Percentiles rank a stretch among this genome's conserved stretches.
Evolutionary conservation across 2,329 filamentous ascomycete species (phyloP).

Genomic region (Sporothrix schenckii): DNA sequence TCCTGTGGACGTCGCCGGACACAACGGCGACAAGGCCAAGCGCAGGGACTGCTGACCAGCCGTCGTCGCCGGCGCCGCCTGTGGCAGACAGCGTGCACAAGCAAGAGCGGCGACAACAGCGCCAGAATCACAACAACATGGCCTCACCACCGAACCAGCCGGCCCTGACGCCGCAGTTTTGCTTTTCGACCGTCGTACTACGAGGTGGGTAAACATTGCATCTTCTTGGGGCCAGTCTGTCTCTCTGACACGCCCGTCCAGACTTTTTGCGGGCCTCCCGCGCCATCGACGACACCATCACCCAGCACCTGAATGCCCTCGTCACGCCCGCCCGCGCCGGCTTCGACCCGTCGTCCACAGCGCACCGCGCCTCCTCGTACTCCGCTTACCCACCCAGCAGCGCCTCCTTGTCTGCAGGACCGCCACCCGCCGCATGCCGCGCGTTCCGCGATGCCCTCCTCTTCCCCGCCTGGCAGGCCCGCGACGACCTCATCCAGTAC

Average conservation of each 20-base stretch:
- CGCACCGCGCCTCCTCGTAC: conserved; percentile 58
- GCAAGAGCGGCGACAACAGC: neutral
- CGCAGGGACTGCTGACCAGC: neutral
- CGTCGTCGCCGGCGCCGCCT: conserved; percentile 6
- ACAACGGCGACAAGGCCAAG: conserved; percentile 16
- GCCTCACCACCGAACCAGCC: conserved; percentile 45
- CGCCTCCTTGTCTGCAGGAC: conserved; percentile 60
- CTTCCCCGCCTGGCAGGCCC: conserved; percentile 84
- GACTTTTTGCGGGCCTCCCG: conserved; percentile 91
- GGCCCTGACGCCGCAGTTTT: conserved; percentile 71
- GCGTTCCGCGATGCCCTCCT: conserved; percentile 75
- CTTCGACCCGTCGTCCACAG: conserved; percentile 81
- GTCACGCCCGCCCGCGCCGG: conserved; percentile 70
- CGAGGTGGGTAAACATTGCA: conserved; percentile 57
- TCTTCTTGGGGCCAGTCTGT: too few relatives aligned
- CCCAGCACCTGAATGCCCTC: conserved; percentile 88
- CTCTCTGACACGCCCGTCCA: conserved; percentile 45
- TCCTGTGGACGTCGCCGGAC: conserved; percentile 34
- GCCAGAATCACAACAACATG: conserved; percentile 35
- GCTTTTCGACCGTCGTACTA: conserved; percentile 70
- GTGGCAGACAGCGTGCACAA: neutral
- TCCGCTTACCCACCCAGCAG: conserved; percentile 56
- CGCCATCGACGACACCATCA: conserved; percentile 89
- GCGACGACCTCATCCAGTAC: conserved; percentile 83
- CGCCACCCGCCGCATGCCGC: conserved; percentile 66